Percentiles rank a stretch among this genome's conserved stretches.
Conservation (phyloP, 2,329 filamentous ascomycete genomes). For the Alternaria dauci region DNA sequence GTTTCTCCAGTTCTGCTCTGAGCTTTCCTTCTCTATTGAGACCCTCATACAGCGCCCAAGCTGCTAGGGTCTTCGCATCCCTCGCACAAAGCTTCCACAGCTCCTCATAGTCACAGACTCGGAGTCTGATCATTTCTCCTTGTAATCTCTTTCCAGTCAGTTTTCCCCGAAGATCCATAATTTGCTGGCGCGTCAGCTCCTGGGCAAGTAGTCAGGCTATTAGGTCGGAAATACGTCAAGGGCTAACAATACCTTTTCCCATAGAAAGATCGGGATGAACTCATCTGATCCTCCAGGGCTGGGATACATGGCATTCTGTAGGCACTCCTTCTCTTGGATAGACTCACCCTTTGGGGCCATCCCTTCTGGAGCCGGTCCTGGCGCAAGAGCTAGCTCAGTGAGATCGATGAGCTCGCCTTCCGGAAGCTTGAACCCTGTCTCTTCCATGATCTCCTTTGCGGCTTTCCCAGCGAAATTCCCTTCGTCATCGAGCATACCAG, state of each 20-base stretch:
- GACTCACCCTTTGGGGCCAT: constrained; percentile 6
- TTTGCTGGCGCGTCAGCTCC: neutral
- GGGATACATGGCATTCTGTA: constrained; percentile 54
- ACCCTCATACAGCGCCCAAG: constrained; percentile 66
- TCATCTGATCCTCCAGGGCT: constrained; percentile 64
- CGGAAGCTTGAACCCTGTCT: constrained; percentile 61
- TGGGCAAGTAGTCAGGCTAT: neutral
- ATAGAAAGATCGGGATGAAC: constrained; percentile 63
- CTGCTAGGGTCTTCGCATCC: constrained; percentile 64
- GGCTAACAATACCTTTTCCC: constrained; percentile 55
- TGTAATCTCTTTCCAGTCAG: constrained; percentile 60
- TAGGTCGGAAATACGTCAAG: constrained; percentile 31
- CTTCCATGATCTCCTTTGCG: constrained; percentile 58
- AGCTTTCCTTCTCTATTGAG: constrained; percentile 60
- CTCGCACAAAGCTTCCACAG: constrained; percentile 62
- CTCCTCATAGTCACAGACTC: constrained; percentile 56
- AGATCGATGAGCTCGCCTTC: constrained; percentile 61
- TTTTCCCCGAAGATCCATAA: constrained; percentile 51
- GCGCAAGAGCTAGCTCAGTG: constrained; percentile 57
- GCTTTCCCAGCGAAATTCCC: constrained; percentile 48
- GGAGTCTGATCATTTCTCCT: constrained; percentile 64
- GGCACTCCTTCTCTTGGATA: constrained; percentile 1
- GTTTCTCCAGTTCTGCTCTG: constrained; percentile 5
- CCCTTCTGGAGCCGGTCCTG: too few species aligned
- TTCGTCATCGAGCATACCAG: constrained; percentile 61